Base-by-base conservation (phyloP, 108 stramenopile genomes). In the Cyclotella sp. region DNA sequence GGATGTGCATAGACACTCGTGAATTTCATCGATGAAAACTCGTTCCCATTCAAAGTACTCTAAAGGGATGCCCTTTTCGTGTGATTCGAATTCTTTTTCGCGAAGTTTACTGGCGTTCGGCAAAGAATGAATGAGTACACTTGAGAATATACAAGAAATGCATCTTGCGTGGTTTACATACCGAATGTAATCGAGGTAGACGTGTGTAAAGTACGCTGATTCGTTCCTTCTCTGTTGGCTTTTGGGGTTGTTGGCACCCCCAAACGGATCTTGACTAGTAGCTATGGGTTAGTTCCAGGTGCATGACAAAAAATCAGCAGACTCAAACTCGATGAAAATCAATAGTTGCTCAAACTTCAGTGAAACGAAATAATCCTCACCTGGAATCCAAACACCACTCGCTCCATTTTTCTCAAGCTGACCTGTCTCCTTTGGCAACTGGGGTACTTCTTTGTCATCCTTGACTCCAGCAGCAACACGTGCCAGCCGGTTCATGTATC, bases 31-130 rank as follows among this genome's bases (percentile, higher is more conserved):
- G 34, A 91, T 85, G 29, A 94, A 83, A 27, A 94, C 68, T 18
- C 93, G 70, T 54, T 94, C 86, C 85, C 85, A 94, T 42, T 84
- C 81, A 58, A 90, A 94, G 53, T 86, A 94, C 55, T 94, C 93
- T 7, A 94, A 57, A 14, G 93, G 90, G 18, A 94, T 78, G 9
- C 90, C 93, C 61, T 76, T 88, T 11, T 89, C 84, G 30, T 66
- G 47, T 27, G 42, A 24, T 11, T 79, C 49, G 73, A 91, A 87
- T 13, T 80, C 76, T 41, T 91, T 76, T 30, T 81, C 46, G 28
- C 92, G 70, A n/a, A 93, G 74, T 39, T 73, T 71, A 21, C 77
- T 53, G 22, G n/a, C 11, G 22, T 24, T 26, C 5, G 24, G n/a
- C 15, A n/a, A 3, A 9, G 3, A 49, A n/a, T 1, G n/a, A 49